Conservation (phyloP, 192 early-diverging fungal species). For the Allomyces macrogynus region DNA sequence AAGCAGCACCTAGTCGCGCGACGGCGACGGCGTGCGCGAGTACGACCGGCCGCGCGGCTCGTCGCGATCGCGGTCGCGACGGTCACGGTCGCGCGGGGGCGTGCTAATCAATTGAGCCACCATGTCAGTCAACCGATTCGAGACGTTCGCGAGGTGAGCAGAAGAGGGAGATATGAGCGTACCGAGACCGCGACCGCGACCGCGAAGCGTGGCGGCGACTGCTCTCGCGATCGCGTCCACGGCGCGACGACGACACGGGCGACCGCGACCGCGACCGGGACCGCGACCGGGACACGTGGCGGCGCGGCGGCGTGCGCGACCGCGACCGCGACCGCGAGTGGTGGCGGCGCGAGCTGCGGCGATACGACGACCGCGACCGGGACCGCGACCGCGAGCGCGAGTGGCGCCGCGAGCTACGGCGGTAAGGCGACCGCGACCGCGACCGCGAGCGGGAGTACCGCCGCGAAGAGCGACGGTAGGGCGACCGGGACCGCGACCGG, state of each 20-base stretch:
- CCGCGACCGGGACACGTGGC: neutral
- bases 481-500: neutral
- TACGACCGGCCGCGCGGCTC: neutral
- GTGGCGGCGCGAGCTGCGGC: neutral
- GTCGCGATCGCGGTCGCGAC: neutral
- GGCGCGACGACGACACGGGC: neutral
- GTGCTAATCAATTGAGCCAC: neutral
- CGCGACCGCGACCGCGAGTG: neutral
- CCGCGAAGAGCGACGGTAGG: neutral
- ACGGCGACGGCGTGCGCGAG: neutral
- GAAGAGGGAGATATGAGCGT: too few relatives aligned
- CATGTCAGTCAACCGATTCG: too few relatives aligned
- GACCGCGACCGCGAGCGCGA: neutral
- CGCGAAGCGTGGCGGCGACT: too few relatives aligned
- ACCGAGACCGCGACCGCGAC: too few relatives aligned
- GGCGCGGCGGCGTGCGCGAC: neutral
- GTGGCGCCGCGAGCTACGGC: neutral
- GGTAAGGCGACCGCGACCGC: neutral
- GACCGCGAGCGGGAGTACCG: neutral
- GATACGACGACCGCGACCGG: neutral
- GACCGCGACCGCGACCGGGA: neutral
- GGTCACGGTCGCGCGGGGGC: neutral
- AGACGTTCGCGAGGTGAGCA: too few relatives aligned
- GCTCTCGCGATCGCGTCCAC: neutral
- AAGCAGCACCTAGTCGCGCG: too few relatives aligned